These are phyloP conservation scores for Baffinella frigidus DNA, from an alignment of 208 protist species.

Conservation along the genomic window DNA sequence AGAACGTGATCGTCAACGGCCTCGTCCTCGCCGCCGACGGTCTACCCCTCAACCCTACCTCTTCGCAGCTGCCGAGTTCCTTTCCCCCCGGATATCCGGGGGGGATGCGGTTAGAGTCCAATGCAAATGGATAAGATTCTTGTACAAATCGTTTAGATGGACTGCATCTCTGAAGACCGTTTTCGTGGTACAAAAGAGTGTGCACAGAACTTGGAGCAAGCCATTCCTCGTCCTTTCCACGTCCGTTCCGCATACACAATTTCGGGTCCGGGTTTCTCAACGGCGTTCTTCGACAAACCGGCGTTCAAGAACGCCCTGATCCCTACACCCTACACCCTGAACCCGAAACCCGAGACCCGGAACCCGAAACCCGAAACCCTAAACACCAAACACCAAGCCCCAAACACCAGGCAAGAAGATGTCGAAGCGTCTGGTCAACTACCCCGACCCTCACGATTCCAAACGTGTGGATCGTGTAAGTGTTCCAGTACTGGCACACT, in stretches of 20 bases:
- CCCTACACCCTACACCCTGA: not conserved
- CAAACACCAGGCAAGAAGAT: too few species aligned
- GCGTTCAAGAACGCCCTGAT: slow-evolving; percentile 89
- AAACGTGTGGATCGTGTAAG: too few species aligned
- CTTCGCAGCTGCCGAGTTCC: not conserved
- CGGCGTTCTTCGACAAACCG: slow-evolving; percentile 91
- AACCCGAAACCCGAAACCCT: not conserved
- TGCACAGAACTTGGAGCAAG: slow-evolving; percentile 99
- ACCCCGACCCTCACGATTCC: too few species aligned
- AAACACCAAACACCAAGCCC: not conserved
- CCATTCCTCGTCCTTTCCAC: not conserved
- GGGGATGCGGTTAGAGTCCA: too few species aligned
- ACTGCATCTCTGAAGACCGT: not conserved
- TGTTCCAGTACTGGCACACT: too few species aligned
- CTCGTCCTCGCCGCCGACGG: slow-evolving; percentile 79
- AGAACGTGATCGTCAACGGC: slow-evolving; percentile 99
- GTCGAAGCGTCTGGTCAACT: too few species aligned
- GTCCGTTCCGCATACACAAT: not conserved
- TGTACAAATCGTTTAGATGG: not conserved
- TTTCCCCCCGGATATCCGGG: too few species aligned
- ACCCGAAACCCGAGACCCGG: not conserved
- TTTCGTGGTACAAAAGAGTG: slow-evolving; percentile 44
- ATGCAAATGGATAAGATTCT: too few species aligned
- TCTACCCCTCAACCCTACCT: not conserved
- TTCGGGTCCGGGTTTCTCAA: slow-evolving; percentile 94